Conservation (phyloP, 1,284 basidiomycete species). For the Ganoderma sinense region DNA sequence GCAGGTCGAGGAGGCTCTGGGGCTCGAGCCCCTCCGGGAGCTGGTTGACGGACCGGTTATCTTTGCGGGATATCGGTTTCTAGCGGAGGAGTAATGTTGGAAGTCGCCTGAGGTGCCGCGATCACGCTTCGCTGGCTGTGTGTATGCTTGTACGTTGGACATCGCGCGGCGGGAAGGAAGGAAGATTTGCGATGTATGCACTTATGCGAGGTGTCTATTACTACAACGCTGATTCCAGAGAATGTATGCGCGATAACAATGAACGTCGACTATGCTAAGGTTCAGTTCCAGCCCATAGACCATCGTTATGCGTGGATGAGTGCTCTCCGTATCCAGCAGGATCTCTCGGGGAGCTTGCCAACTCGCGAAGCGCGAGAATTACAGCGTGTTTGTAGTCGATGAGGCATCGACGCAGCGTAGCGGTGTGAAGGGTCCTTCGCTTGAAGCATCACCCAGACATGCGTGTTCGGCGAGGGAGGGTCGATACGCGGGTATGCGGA, state of each 20-base stretch:
- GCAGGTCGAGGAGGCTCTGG: too few species aligned
- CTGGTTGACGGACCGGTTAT: not conserved
- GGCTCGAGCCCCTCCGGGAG: not conserved
- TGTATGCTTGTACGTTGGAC: too few species aligned
- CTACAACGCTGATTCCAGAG: too few species aligned
- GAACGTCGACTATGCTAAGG: too few species aligned
- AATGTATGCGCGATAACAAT: too few species aligned
- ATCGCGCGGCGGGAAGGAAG: too few species aligned
- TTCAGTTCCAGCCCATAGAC: too few species aligned
- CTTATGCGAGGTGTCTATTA: too few species aligned
- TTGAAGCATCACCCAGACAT: not conserved
- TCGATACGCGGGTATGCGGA: not conserved
- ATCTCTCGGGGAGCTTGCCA: slow-evolving; percentile 6
- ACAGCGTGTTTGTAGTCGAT: not conserved
- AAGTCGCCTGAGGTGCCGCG: too few species aligned
- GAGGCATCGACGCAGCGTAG: not conserved
- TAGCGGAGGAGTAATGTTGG: not conserved
- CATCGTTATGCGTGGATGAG: not conserved
- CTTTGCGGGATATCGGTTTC: not conserved
- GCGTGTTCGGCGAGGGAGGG: not conserved
- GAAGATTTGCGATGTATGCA: too few species aligned
- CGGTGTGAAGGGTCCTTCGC: not conserved
- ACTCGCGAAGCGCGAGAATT: slow-evolving; percentile 9
- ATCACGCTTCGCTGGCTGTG: too few species aligned
- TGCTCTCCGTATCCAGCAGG: slow-evolving; percentile 10